These are phyloP conservation scores for Talaromyces albobiverticillius DNA, from an alignment of 2,329 filamentous ascomycete species.

Conservation along the genomic window DNA sequence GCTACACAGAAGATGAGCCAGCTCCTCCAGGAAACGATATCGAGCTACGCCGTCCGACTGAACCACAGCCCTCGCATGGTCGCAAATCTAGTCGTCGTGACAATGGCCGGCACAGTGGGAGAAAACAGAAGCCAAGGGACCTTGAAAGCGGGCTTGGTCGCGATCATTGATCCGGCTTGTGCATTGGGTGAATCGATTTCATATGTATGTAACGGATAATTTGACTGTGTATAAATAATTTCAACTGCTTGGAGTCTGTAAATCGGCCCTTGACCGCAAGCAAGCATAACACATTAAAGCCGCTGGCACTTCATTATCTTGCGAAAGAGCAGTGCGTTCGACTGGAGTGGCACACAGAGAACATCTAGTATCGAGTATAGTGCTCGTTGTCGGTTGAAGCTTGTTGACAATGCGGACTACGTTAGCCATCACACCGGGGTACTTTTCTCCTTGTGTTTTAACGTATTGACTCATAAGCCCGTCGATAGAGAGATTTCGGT, in stretches of 20 bases:
- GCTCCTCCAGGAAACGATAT: not conserved
- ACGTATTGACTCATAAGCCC: slow-evolving; percentile 90
- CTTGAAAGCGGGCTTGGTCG: slow-evolving; percentile 18
- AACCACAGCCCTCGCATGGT: slow-evolving; percentile 24
- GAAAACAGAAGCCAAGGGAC: slow-evolving; percentile 24
- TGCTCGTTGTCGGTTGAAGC: slow-evolving; percentile 51
- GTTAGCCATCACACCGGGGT: slow-evolving; percentile 89
- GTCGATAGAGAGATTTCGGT: slow-evolving; percentile 75
- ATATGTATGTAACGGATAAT: slow-evolving; percentile 5
- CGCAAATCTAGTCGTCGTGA: slow-evolving; percentile 23
- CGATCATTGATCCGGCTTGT: not conserved
- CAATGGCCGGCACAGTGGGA: slow-evolving; percentile 29
- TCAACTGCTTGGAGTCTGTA: slow-evolving; percentile 1
- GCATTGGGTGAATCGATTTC: not conserved
- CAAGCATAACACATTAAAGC: slow-evolving; percentile 47
- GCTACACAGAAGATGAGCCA: slow-evolving; percentile 5
- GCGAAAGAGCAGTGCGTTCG: slow-evolving; percentile 60
- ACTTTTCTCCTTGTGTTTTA: slow-evolving; percentile 76
- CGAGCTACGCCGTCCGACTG: slow-evolving; percentile 15
- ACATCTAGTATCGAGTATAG: slow-evolving; percentile 47
- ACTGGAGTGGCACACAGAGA: slow-evolving; percentile 68
- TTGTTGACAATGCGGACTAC: slow-evolving; percentile 91
- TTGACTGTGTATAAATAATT: slow-evolving; percentile 17
- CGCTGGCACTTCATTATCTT: slow-evolving; percentile 47
- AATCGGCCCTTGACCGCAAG: slow-evolving; percentile 30